Percentiles rank a stretch among this genome's conserved stretches.
These are phyloP conservation scores for Boletus sp. DNA, from an alignment of 768 basidiomycete genomes.

Conservation along the genomic window DNA sequence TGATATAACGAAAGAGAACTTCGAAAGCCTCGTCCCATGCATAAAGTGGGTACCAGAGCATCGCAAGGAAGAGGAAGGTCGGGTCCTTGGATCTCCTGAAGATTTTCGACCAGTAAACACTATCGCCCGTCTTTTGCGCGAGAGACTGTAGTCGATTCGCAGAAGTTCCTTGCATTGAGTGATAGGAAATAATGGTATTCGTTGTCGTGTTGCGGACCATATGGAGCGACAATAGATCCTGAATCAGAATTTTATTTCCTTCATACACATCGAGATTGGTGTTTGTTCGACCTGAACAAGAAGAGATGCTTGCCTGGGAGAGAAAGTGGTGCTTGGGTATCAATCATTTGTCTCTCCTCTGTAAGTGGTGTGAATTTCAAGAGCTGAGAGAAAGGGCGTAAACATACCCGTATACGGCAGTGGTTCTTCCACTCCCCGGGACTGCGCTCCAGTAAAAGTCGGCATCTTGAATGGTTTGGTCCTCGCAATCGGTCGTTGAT, in stretches of 20 bases:
- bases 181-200: conserved; percentile 38
- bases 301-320: conserved; percentile 15
- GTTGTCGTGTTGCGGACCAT: conserved; percentile 34
- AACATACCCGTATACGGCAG: conserved; percentile 15
- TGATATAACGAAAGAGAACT: conserved; percentile 48
- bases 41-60: conserved; percentile 60
- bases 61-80: conserved; percentile 35
- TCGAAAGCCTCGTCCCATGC: conserved; percentile 63
- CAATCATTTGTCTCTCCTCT: conserved; percentile 24
- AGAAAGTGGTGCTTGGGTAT: conserved; percentile 32
- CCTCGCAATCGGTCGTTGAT: conserved; percentile 22
- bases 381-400: not conserved
- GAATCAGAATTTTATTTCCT: conserved; percentile 25
- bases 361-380: not conserved
- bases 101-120: conserved; percentile 37
- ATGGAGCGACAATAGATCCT: conserved; percentile 39
- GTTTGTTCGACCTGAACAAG: not conserved
- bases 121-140: conserved; percentile 25
- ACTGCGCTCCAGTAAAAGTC: conserved; percentile 5
- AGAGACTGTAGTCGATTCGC: conserved; percentile 28
- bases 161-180: conserved; percentile 26
- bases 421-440: not conserved
- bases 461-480: conserved; percentile 14
- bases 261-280: not conserved
- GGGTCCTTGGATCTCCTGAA: conserved; percentile 31